Evolutionary conservation across 2,329 filamentous ascomycete genomes (phyloP).

Genomic region (Dothiorella sarmentorum): DNA sequence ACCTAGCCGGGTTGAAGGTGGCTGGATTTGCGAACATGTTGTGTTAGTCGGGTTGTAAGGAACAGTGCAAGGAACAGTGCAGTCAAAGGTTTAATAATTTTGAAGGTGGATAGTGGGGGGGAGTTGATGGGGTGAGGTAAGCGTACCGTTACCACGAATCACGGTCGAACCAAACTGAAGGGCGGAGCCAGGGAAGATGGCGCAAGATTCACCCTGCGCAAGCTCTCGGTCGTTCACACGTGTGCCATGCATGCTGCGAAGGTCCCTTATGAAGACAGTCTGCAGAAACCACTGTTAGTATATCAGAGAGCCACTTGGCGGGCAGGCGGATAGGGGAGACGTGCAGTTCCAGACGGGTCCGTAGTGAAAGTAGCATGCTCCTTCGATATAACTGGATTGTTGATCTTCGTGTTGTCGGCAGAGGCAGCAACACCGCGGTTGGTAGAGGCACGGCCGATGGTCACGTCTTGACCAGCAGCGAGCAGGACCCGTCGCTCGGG

Average conservation of each 20-base stretch:
- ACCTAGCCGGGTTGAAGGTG: background rate
- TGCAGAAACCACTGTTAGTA: background rate
- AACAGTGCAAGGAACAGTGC: background rate
- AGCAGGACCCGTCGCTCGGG: slow-evolving; percentile 32
- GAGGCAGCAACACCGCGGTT: slow-evolving; percentile 38
- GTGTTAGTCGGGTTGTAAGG: background rate
- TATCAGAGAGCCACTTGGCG: background rate
- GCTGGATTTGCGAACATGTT: background rate
- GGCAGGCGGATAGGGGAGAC: slow-evolving; percentile 15
- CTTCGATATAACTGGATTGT: slow-evolving; percentile 69
- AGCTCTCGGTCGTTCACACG: slow-evolving; percentile 47
- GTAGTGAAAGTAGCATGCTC: slow-evolving; percentile 55
- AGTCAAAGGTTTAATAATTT: background rate
- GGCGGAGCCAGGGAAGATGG: slow-evolving; percentile 31
- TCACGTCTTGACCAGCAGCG: slow-evolving; percentile 26
- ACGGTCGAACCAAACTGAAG: slow-evolving; percentile 38
- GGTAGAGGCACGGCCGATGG: slow-evolving; percentile 44
- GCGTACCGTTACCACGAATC: slow-evolving; percentile 20
- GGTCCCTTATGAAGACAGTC: slow-evolving; percentile 51
- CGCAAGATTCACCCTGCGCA: slow-evolving; percentile 23
- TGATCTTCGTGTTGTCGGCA: slow-evolving; percentile 62
- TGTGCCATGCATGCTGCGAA: slow-evolving; percentile 61
- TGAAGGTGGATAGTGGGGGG: background rate
- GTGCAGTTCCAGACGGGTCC: slow-evolving; percentile 21
- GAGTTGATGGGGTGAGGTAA: background rate